Conservation (phyloP, 1,139 yeast genomes). For the Debaryomycetaceae sp. region DNA sequence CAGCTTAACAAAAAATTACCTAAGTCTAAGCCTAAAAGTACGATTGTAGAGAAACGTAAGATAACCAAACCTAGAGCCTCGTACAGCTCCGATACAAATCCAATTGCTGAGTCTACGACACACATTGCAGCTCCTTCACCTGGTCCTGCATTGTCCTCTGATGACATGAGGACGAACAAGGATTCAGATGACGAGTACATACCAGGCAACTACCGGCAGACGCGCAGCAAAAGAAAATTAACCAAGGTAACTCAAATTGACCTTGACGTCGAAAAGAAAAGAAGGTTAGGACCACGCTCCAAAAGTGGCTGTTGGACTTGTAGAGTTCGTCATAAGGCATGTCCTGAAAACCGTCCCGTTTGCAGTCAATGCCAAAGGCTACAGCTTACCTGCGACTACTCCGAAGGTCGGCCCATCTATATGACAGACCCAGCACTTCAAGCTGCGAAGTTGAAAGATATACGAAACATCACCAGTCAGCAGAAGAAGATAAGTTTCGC, state of each 20-base stretch:
- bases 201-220: conserved; percentile 7
- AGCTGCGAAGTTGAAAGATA: conserved; percentile 45
- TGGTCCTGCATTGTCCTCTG: not conserved
- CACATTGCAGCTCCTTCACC: not conserved
- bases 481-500: conserved; percentile 21
- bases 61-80: not conserved
- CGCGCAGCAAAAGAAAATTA: conserved; percentile 8
- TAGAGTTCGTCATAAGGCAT: conserved; percentile 59
- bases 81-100: not conserved
- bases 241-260: conserved; percentile 1
- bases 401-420: conserved; percentile 50
- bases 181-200: conserved; percentile 7
- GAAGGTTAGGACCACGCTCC: conserved; percentile 35
- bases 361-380: conserved; percentile 55
- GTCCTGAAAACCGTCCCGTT: conserved; percentile 57
- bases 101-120: not conserved
- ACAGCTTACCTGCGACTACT: conserved; percentile 52
- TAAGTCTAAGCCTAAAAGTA: not conserved
- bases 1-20: not conserved
- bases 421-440: conserved; percentile 43
- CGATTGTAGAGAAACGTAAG: not conserved
- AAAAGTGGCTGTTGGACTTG: conserved; percentile 71
- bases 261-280: conserved; percentile 8
- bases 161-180: not conserved
- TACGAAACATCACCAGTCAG: conserved; percentile 36